A percentile compares a stretch with the other conserved stretches of the same genome.
These are phyloP conservation scores for Fusarium kyushuense DNA, from an alignment of 2,329 filamentous ascomycete species.

Conservation along the genomic window DNA sequence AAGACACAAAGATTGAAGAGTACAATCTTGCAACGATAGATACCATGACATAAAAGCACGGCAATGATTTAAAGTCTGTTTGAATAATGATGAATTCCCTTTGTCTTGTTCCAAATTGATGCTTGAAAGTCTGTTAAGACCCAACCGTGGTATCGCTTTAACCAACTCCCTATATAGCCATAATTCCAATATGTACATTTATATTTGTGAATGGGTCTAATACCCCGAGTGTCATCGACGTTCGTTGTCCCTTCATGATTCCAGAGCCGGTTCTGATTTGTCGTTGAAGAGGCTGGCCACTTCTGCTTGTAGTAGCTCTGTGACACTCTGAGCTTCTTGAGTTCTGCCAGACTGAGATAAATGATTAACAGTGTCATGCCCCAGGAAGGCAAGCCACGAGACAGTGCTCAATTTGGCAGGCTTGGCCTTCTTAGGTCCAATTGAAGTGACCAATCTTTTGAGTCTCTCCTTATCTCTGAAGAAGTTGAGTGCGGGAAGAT, in stretches of 20 bases:
- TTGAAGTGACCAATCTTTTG: conserved; percentile 45
- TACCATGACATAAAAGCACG: conserved; percentile 37
- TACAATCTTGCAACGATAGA: conserved; percentile 32
- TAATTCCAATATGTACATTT: conserved; percentile 31
- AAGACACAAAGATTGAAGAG: conserved; percentile 28
- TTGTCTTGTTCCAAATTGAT: conserved; percentile 13
- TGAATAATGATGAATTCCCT: conserved; percentile 2
- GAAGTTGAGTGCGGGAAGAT: conserved; percentile 61
- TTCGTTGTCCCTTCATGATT: not conserved
- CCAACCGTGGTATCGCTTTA: conserved; percentile 33
- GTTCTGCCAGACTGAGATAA: conserved; percentile 57
- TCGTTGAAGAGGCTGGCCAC: conserved; percentile 49
- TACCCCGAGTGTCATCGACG: not conserved
- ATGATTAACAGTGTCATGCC: conserved; percentile 61
- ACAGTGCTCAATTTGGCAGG: conserved; percentile 49
- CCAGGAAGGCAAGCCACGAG: conserved; percentile 57
- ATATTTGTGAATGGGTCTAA: not conserved
- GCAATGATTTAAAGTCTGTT: conserved; percentile 21
- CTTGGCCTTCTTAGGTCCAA: conserved; percentile 46
- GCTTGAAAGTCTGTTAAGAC: conserved; percentile 7
- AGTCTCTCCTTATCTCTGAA: conserved; percentile 54
- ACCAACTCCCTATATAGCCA: conserved; percentile 11
- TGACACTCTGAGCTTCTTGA: conserved; percentile 57
- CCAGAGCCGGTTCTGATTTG: conserved; percentile 42
- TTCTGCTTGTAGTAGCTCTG: conserved; percentile 54